These are phyloP conservation scores for Acanthamoeba healyi DNA, from an alignment of 208 protist species.

Conservation along the genomic window DNA sequence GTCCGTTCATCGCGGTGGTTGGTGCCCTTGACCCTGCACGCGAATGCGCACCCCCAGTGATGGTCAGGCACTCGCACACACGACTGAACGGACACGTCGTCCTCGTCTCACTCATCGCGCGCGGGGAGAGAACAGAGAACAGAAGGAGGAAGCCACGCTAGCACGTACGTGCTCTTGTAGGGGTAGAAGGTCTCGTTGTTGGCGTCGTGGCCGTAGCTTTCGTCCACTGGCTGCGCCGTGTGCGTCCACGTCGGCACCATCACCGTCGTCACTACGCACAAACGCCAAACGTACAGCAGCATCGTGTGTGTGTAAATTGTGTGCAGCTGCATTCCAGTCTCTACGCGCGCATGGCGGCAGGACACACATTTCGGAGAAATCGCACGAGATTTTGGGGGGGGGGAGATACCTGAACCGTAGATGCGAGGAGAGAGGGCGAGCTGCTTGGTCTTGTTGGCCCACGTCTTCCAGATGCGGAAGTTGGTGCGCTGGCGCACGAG, in stretches of 20 bases:
- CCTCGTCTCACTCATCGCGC: too few species aligned
- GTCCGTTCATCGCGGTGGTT: slow-evolving; percentile 6
- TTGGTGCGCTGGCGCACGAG: neutral
- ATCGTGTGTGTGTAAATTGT: too few species aligned
- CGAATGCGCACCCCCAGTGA: neutral
- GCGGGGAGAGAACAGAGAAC: too few species aligned
- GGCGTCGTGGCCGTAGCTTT: slow-evolving; percentile 42
- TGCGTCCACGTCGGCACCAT: slow-evolving; percentile 15
- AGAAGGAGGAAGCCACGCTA: too few species aligned
- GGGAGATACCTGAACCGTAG: slow-evolving; percentile 8
- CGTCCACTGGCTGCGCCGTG: neutral
- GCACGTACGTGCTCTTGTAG: slow-evolving; percentile 5
- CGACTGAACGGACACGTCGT: too few species aligned
- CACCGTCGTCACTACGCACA: slow-evolving; percentile 22
- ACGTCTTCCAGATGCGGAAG: slow-evolving; percentile 54
- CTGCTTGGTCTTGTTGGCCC: slow-evolving; percentile 47
- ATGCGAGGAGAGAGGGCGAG: slow-evolving; percentile 49
- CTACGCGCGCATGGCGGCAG: too few species aligned
- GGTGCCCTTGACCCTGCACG: neutral
- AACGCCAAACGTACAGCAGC: too few species aligned
- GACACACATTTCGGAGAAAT: neutral
- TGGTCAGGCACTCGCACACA: neutral
- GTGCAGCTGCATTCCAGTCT: too few species aligned
- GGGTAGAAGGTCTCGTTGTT: slow-evolving; percentile 64
- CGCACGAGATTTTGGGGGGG: too few species aligned